Base-by-base conservation (phyloP, 1,139 yeast genomes). In the Petasospora rhodanensis region DNA sequence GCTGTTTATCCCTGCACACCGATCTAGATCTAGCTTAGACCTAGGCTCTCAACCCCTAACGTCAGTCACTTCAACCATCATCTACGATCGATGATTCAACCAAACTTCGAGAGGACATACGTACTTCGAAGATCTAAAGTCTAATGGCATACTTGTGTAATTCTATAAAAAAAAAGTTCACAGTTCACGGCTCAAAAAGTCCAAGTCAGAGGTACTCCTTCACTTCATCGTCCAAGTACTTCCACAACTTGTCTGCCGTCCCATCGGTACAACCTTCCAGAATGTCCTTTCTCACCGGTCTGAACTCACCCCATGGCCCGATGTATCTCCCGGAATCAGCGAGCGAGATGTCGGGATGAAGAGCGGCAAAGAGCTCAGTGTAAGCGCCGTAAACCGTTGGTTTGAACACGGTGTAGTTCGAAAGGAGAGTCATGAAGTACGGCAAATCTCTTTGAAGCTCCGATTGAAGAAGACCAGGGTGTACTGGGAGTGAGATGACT, bases 381-480 rank as follows among this genome's bases (percentile, higher is more conserved):
- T 64, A 63, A 0, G 72, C 68, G n/a, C 74, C 75, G 38, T 57
- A 58, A 3, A 46, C 43, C 5, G 64, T 49, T 17, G 56, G 56
- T 11, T 46, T 22, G 21, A 29, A 4, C n/a, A 23, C 6, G 8
- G 7, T 9, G 11, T 16, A 6, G 9, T 23, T 11, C n/a, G 4
- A 8, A 14, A 22, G 31, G 2, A 19, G 4, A 15, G n/a, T n/a
- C n/a, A n/a, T n/a, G n/a, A 27, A 1, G 3, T 14, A 4, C 2
- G 38, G 29, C 10, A 22, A 15, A 25, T 59, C 50, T 44, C 76
- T 62, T 22, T 56, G 53, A 23, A 74, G 51, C 5, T 69, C 74
- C 2, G 75, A 60, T 5, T 43, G 49, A 18, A 73, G 45, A 22
- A 53, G 43, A n/a, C 79, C 80, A 2, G 79, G 79, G 47, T 71